Evolutionary conservation across 768 basidiomycete genomes (phyloP).

Genomic region (Mycena rosella): DNA sequence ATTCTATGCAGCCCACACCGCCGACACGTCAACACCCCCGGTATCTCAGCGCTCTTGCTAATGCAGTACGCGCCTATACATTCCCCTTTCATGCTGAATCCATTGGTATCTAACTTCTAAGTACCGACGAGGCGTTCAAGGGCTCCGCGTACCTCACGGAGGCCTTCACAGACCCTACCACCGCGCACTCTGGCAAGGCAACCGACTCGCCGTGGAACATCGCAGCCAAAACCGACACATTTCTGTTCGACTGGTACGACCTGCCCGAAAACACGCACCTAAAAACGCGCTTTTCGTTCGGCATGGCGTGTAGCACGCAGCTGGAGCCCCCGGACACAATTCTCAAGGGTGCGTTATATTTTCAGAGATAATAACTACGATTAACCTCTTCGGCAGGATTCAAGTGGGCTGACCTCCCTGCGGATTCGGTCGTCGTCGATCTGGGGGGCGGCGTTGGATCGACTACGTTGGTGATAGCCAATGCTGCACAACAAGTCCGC

Average conservation of each 20-base stretch:
- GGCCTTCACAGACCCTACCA: conserved; percentile 21
- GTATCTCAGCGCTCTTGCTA: conserved; percentile 23
- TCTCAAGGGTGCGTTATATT: conserved; percentile 6
- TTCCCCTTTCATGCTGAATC: neutral
- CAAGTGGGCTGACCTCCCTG: conserved; percentile 27
- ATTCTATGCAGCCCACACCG: conserved; percentile 14
- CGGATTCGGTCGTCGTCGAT: conserved; percentile 29
- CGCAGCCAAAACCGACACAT: conserved; percentile 27
- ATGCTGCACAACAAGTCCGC: conserved; percentile 15
- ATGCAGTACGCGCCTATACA: conserved; percentile 12
- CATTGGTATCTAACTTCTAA: neutral
- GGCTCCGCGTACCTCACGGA: conserved; percentile 27
- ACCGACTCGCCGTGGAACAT: conserved; percentile 36
- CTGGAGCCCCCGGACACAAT: conserved; percentile 29
- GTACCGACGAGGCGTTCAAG: conserved; percentile 36
- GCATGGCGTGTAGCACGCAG: conserved; percentile 26
- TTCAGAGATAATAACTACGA: neutral
- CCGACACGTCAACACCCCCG: conserved; percentile 30
- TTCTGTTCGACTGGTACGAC: conserved; percentile 36
- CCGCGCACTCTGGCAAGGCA: conserved; percentile 12
- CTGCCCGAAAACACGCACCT: conserved; percentile 23
- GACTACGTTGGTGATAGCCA: conserved; percentile 22
- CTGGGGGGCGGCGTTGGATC: conserved; percentile 35
- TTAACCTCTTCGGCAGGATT: conserved; percentile 18
- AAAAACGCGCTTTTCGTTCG: conserved; percentile 28